Evolutionary conservation across 805 yeast species (phyloP).

Genomic region (Schwanniomyces pseudopolymorphus): DNA sequence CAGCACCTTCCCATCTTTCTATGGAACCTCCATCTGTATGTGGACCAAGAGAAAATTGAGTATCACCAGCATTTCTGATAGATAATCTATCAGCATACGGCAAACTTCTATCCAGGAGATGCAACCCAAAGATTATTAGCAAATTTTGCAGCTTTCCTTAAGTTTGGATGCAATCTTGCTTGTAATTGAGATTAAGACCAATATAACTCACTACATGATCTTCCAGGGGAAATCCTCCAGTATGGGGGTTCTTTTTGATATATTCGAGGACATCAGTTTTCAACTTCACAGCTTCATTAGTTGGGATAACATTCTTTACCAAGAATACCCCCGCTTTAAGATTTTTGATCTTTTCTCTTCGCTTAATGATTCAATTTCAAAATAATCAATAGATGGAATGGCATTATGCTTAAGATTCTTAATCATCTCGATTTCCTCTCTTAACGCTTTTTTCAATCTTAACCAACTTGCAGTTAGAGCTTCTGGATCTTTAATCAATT

Average conservation of each 20-base stretch:
- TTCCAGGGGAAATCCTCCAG: slow-evolving; percentile 23
- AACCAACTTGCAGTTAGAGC: slow-evolving; percentile 17
- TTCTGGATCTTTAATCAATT: slow-evolving; percentile 3
- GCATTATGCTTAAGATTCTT: slow-evolving; percentile 15
- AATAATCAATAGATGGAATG: slow-evolving; percentile 22
- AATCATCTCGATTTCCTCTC: slow-evolving; percentile 18
- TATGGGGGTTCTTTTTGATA: slow-evolving; percentile 23
- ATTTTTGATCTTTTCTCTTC: background rate
- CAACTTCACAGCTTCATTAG: slow-evolving; percentile 19
- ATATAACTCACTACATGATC: slow-evolving; percentile 26
- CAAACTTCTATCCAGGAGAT: slow-evolving; percentile 24
- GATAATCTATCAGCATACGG: slow-evolving; percentile 43
- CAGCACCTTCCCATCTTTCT: slow-evolving; percentile 47
- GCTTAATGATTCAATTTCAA: slow-evolving; percentile 9
- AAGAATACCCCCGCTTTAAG: slow-evolving; percentile 25
- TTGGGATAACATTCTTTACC: slow-evolving; percentile 28
- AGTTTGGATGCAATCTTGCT: slow-evolving; percentile 39
- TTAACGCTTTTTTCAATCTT: slow-evolving; percentile 21
- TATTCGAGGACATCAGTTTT: slow-evolving; percentile 20
- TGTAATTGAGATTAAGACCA: slow-evolving; percentile 40
- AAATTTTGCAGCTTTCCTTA: slow-evolving; percentile 22
- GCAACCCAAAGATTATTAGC: slow-evolving; percentile 26
- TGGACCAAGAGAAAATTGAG: slow-evolving; percentile 27
- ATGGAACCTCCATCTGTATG: slow-evolving; percentile 42
- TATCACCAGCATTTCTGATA: slow-evolving; percentile 39